Evolutionary conservation across 805 yeast species (phyloP).

Genomic region (Cyberlindnera maclurae): DNA sequence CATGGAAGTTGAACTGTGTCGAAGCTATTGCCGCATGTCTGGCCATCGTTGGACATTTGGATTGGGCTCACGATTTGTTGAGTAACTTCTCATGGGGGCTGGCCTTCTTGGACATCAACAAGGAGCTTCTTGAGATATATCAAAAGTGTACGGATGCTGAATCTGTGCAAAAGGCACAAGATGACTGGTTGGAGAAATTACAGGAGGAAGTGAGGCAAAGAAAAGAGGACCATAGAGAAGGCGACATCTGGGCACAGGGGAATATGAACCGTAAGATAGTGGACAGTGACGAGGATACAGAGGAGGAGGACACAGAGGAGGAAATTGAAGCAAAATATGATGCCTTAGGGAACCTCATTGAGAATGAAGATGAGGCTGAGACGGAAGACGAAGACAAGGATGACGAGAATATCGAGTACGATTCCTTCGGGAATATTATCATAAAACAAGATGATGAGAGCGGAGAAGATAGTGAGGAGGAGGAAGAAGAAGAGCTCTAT

Average conservation of each 20-base stretch:
- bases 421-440: neutral
- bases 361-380: neutral
- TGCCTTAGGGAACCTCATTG: slow-evolving; percentile 12
- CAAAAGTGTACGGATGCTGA: slow-evolving; percentile 75
- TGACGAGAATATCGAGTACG: neutral
- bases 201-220: slow-evolving; percentile 62
- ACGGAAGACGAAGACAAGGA: neutral
- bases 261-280: slow-evolving; percentile 52
- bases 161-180: slow-evolving; percentile 66
- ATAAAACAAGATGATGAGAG: neutral
- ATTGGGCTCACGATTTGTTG: slow-evolving; percentile 78
- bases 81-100: slow-evolving; percentile 89
- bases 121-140: slow-evolving; percentile 68
- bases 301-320: slow-evolving; percentile 17
- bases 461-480: neutral
- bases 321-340: slow-evolving; percentile 18
- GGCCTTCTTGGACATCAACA: slow-evolving; percentile 76
- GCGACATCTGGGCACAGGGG: slow-evolving; percentile 74
- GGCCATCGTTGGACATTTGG: slow-evolving; percentile 84
- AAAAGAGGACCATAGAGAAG: slow-evolving; percentile 42
- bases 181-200: slow-evolving; percentile 59
- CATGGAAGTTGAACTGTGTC: slow-evolving; percentile 93
- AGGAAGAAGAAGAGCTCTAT: neutral
- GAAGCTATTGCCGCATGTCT: slow-evolving; percentile 97
- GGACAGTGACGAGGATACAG: slow-evolving; percentile 21